Base-by-base conservation (phyloP, 2,329 filamentous ascomycete species). In the Colletotrichum truncatum region DNA sequence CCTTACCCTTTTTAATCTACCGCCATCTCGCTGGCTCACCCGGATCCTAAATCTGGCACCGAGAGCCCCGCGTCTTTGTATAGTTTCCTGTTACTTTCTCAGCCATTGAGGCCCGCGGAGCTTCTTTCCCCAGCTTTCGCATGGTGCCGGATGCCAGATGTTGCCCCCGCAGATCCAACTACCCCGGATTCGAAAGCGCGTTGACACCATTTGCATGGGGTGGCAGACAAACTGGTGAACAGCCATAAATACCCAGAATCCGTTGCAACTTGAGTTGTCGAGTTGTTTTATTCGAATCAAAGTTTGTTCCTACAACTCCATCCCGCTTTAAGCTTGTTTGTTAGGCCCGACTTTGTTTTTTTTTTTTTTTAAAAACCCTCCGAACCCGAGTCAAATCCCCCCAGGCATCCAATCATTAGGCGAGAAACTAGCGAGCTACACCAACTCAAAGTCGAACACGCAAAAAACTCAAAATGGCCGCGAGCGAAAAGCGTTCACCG, bases 231-330 rank as follows among this genome's bases (percentile, higher is more conserved):
- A 26, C 34, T 8, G 25, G 3, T 26, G 1, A 52, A 46, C 49
- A 36, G 28, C 38, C 41, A 66, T 66, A 66, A 66, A 66, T 66
- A 66, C 57, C 41, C 51, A 66, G 32, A 26, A 21, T 34, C 48
- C 51, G n/a, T 25, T 55, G 43, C 7, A 16, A 49, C n/a, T 51
- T 10, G 9, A 11, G 32, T 36, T 14, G 28, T 21, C 14, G 60
- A 25, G 45, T 36, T 21, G 25, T 51, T 11, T n/a, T 26, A 18
- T 14, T 23, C 23, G 23, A 16, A 49, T 21, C 26, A 45, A 10
- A 16, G 18, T 7, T 36, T 8, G 34, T 28, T 16, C 12, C 34
- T 25, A 32, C 43, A 38, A 41, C 16, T 34, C 23, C 18, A 14
- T 21, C 10, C 34, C n/a, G 10, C n/a, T 55, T 63, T 63, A 66